Percentiles rank a stretch among this genome's conserved stretches.
Conservation (phyloP, 2,329 filamentous ascomycete species). For the Cercospora sesami region DNA sequence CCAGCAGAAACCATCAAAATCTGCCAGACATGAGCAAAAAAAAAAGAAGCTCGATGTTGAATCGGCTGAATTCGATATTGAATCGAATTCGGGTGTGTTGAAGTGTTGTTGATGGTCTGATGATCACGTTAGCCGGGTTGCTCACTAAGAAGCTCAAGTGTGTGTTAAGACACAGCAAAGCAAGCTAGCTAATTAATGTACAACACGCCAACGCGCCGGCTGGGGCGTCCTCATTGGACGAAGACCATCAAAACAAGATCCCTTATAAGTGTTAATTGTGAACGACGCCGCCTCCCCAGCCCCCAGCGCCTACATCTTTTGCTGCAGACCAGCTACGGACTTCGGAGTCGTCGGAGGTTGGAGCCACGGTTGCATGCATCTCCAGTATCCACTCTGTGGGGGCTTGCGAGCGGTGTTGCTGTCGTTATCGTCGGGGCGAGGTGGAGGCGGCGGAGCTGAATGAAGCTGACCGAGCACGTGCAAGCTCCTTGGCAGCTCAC, state of each 20-base stretch:
- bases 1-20: not conserved
- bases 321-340: constrained; percentile 1
- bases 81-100: not conserved
- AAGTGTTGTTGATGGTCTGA: not conserved
- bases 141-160: not conserved
- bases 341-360: constrained; percentile 6
- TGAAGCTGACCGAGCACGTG: constrained; percentile 1
- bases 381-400: constrained; percentile 13
- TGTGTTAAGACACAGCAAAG: not conserved
- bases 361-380: constrained; percentile 10
- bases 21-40: not conserved
- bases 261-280: not conserved
- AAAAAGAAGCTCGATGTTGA: not conserved
- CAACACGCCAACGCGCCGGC: not conserved
- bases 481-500: not conserved
- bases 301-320: constrained; percentile 13
- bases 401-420: not conserved
- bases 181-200: not conserved
- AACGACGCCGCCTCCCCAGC: not conserved
- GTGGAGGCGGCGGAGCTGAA: not conserved
- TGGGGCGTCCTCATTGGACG: not conserved
- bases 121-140: not conserved
- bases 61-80: not conserved
- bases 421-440: not conserved
- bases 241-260: not conserved